Base-by-base conservation (phyloP, 2,329 filamentous ascomycete species). In the Colletotrichum lupini region DNA sequence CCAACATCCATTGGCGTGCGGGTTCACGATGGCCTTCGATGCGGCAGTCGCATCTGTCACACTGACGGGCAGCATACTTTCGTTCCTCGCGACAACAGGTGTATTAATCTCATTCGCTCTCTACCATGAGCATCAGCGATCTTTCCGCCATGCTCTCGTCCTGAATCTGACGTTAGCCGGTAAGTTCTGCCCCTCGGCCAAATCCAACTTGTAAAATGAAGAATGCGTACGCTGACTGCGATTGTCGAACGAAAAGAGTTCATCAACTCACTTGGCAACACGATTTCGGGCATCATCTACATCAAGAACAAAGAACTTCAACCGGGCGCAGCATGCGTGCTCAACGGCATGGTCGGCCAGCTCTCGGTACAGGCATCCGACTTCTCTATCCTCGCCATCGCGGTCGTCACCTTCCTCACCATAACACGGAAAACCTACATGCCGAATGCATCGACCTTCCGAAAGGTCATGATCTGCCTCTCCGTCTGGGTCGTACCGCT, bases 311-410 rank as follows among this genome's bases (percentile, higher is more conserved):
- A 74, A 0, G 75, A 79, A 14, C 75, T 83, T 19, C 55, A 68
- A 7, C 71, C 78, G 9, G 81, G 82, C 14, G 16, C 76, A 0
- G 81, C 80, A 3, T 87, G 85, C 74, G 79, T 79, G 9, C 68
- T 82, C 22, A 87, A 86, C 75, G 85, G 84, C 46, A 85, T 83
- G 77, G 73, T 86, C 49, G 84, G 84, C 28, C 86, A 87, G 67
- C 78, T 86, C 58, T 85, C 83, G 2, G 85, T 86, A 14, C 85
- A 87, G 76, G 82, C 83, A 3, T 80, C 80, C 28, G 82, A 84
- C 68, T 83, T 86, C 72, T 83, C 82, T 35, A 84, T 87, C 65
- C 79, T 87, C 16, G 81, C 84, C 46, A 87, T 87, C 30, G 80
- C 84, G 14, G 78, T 87, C 22, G 79, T 83, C 2, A 85, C 84